Base-by-base conservation (phyloP, 257 asterid genomes). In the Nicotiana knightiana region DNA sequence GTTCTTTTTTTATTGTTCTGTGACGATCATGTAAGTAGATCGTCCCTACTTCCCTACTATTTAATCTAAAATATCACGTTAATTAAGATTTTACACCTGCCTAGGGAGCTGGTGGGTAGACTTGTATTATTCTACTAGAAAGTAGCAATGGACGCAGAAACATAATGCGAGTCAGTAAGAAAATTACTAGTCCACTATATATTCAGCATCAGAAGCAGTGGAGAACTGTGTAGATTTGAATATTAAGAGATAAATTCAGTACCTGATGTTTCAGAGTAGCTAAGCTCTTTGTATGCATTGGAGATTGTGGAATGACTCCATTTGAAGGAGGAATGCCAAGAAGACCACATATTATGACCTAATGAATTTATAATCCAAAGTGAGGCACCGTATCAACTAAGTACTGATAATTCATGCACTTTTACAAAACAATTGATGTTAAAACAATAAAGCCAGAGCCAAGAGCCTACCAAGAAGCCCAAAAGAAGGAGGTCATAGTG, bases 221-320 rank as follows among this genome's bases (percentile, higher is more conserved):
- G 54, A 67, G 55, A 70, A 70, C 77, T 43, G 32, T 10, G 58
- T 70, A 81, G 33, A 57, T 9, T 61, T 59, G 58, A n/a, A 58
- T 21, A 35, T 24, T 58, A 26, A 33, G 35, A 79, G 70, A 46
- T 9, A 80, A 26, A 6, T n/a, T 81, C 35, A 21, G 73, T 86
- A 93, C 99, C 98, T 94, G 99, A 87, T 96, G 98, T 86, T 96
- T 96, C 81, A 96, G 90, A 77, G 98, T 94, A 63, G 99, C 99
- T 87, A 96, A 85, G 84, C 98, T 94, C 85, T 92, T 96, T 0
- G 99, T 96, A 83, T 96, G 99, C 99, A 96, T 96, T 6, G 99
- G 99, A 30, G 98, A 94, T 87, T 96, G 99, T 1, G 99, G 99
- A 84, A 96, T 94, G 81, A 96, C 99, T 70, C 99, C 99, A 85